Evolutionary conservation across 257 asterid species (phyloP), one percentile per base, ranked within the genome.

Genomic region (Penstemon eatonii): DNA sequence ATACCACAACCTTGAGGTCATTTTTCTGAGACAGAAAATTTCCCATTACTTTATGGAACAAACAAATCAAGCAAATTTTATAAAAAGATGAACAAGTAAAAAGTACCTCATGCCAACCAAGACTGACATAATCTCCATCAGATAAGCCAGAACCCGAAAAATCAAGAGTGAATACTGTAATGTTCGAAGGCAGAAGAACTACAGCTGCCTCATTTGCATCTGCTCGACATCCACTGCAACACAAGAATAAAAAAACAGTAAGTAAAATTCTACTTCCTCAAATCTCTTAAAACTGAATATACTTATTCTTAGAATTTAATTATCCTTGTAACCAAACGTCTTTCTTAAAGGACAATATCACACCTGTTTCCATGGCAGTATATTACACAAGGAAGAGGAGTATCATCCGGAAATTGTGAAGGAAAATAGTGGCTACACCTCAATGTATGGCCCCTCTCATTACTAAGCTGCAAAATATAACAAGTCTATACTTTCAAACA

Each of bases 331-430:
- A 1, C 33, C 33, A 25, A 25, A 25, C 33, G 2, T 25, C 33
- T 25, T 25, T 25, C 53, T 47, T 18, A 65, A 38, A 69, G 59
- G 67, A 65, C 56, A 50, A 59, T 5, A 15, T 49, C 52, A 70
- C 50, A 90, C 97, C 98, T 94, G 89, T 91, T 94, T 55, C 99
- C 99, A 72, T 94, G 99, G 82, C 99, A 94, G 84, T 94, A 94
- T 71, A 94, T 73, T 56, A 94, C 99, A 80, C 99, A 94, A 54
- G 99, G 99, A 80, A 91, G 96, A 65, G 95, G 81, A 70, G 84
- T 71, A 73, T 85, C 88, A 43, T 83, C 99, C 5, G 89, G 90
- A 69, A 65, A 76, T 55, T 85, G 81, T 6, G 90, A 78, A 66
- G 99, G 99, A 71, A 80, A 80, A 55, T 94, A 94, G 77, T 94